Percentiles rank a stretch among this genome's conserved stretches.
These are phyloP conservation scores for Rhizophagus clarus DNA, from an alignment of 192 early-diverging fungal species.

Conservation along the genomic window DNA sequence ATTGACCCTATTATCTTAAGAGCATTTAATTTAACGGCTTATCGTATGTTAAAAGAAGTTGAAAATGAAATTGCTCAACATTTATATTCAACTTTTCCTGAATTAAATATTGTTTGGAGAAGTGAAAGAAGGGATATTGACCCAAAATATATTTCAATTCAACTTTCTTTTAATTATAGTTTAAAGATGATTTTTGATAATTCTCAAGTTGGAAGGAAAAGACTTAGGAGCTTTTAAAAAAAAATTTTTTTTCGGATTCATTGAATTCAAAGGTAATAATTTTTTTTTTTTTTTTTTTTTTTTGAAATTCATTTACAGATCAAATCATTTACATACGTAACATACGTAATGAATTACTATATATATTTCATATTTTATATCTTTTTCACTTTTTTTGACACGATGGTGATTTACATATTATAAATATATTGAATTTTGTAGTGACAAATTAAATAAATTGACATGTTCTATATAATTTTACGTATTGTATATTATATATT, in stretches of 20 bases:
- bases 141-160: background rate
- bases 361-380: no score
- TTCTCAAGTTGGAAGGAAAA: background rate
- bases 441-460: no score
- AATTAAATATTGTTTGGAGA: background rate
- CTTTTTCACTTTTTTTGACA: no score
- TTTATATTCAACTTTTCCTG: constrained; percentile 8
- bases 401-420: no score
- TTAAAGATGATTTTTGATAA: background rate
- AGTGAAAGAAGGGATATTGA: background rate
- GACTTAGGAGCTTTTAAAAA: background rate
- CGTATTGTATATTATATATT: no score
- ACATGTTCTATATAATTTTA: no score
- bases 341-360: no score
- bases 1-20: background rate
- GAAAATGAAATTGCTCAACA: background rate
- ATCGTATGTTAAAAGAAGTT: background rate
- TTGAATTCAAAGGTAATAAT: background rate
- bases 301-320: background rate
- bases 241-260: no score
- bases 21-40: background rate
- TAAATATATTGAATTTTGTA: no score
- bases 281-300: no score
- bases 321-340: no score
- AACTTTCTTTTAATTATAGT: background rate